A percentile compares a stretch with the other conserved stretches of the same genome.
Conservation (phyloP, 139 green algal genomes). For the Asterochloris sp. region DNA sequence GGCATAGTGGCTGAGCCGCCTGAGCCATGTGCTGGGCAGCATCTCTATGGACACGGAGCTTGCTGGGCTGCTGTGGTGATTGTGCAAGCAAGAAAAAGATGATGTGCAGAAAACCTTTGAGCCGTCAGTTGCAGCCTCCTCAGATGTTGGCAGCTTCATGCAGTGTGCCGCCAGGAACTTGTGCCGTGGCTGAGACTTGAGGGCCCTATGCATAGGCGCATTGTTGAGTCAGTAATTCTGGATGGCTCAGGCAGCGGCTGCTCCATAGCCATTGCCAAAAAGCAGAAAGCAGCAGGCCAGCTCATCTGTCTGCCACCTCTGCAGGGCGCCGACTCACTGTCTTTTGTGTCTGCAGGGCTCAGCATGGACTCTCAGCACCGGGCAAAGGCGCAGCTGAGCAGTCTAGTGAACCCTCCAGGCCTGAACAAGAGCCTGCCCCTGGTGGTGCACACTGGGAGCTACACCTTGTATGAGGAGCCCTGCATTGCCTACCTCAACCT, state of each 20-base stretch:
- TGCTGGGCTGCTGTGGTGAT: too few species aligned
- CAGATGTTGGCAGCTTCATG: too few species aligned
- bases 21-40: too few species aligned
- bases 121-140: too few species aligned
- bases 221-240: not conserved
- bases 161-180: too few species aligned
- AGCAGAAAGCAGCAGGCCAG: not conserved
- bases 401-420: not conserved
- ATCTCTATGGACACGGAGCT: too few species aligned
- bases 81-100: too few species aligned
- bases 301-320: not conserved
- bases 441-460: conserved; percentile 6
- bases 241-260: not conserved
- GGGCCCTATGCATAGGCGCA: too few species aligned
- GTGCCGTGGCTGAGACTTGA: too few species aligned
- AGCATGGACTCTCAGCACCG: not conserved
- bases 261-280: not conserved
- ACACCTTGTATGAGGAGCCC: conserved; percentile 15
- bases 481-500: not conserved
- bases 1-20: too few species aligned
- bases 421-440: conserved; percentile 4
- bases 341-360: not conserved
- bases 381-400: conserved; percentile 3
- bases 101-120: too few species aligned
- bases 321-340: not conserved